A percentile compares a stretch with the other conserved stretches of the same genome.
These are phyloP conservation scores for Chenopodium berlandieri DNA, from an alignment of 148 eudicot genomes.

Conservation along the genomic window DNA sequence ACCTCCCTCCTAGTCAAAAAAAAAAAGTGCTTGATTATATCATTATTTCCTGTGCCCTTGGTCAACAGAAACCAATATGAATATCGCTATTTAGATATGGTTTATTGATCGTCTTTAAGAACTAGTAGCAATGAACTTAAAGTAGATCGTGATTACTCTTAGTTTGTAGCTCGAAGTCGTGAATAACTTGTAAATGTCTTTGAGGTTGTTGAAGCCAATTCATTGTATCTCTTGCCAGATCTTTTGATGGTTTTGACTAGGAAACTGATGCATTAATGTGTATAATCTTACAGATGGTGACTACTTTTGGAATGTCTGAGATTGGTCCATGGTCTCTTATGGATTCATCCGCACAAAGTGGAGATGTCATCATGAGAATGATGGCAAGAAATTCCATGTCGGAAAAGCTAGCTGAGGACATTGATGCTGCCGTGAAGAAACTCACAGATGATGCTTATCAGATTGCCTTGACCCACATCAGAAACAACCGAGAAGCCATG, in stretches of 20 bases:
- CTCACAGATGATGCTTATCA: conserved; percentile 79
- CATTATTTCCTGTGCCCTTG: too few species aligned
- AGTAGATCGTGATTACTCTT: too few species aligned
- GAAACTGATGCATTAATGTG: not conserved
- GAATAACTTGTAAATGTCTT: not conserved
- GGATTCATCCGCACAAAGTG: conserved; percentile 81
- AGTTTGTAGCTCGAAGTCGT: not conserved
- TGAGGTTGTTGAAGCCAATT: not conserved
- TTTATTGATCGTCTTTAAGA: too few species aligned
- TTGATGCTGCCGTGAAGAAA: conserved; percentile 81
- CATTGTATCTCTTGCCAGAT: not conserved
- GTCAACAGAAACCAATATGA: too few species aligned
- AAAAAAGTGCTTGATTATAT: too few species aligned
- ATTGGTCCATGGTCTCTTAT: conserved; percentile 98
- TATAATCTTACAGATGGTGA: conserved; percentile 60
- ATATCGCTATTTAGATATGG: too few species aligned
- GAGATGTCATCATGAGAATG: conserved; percentile 96
- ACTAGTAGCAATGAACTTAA: not conserved
- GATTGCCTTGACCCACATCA: conserved; percentile 78
- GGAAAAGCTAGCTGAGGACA: conserved; percentile 93
- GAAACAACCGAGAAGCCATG: conserved; percentile 91
- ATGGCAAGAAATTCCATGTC: conserved; percentile 99
- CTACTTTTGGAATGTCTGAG: conserved; percentile 96
- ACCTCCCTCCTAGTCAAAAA: too few species aligned
- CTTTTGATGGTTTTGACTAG: not conserved